These are phyloP conservation scores for Dalbergia cochinchinensis DNA, from an alignment of 306 rosid species.

Conservation along the genomic window DNA sequence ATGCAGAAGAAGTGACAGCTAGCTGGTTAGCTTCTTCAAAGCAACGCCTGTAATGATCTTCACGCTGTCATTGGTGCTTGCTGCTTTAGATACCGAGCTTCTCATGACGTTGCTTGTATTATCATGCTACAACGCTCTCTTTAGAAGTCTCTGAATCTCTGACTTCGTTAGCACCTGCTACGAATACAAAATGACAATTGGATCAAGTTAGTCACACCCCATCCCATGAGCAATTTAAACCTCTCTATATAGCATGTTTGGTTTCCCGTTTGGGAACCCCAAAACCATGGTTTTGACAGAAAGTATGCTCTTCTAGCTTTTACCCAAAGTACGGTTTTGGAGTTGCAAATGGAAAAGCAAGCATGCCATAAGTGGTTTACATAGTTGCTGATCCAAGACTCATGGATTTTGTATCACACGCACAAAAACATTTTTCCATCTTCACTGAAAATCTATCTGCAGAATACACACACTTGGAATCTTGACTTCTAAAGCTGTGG, in stretches of 20 bases:
- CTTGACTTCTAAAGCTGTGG: conserved; percentile 7
- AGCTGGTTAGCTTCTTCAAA: background rate
- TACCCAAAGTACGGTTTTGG: too few species aligned
- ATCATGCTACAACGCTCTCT: conserved; percentile 50
- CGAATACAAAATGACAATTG: conserved; percentile 42
- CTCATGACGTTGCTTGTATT: conserved; percentile 20
- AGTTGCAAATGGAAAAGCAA: background rate
- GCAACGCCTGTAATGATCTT: background rate
- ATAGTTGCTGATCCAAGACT: conserved; percentile 34
- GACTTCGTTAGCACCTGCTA: conserved; percentile 45
- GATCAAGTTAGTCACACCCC: conserved; percentile 9
- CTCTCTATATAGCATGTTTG: background rate
- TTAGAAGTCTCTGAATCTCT: conserved; percentile 50
- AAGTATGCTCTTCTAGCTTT: too few species aligned
- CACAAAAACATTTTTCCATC: background rate
- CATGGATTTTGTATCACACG: background rate
- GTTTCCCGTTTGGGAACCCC: too few species aligned
- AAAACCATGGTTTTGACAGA: too few species aligned
- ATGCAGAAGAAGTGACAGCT: background rate
- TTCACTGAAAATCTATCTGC: conserved; percentile 4
- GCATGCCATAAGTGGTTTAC: conserved; percentile 18
- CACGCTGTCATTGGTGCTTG: conserved; percentile 17
- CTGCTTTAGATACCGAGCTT: conserved; percentile 4
- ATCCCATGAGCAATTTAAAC: conserved; percentile 2
- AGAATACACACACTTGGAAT: conserved; percentile 3